These are phyloP conservation scores for Aspergillus cejpii DNA, from an alignment of 2,329 filamentous ascomycete species.

Conservation along the genomic window DNA sequence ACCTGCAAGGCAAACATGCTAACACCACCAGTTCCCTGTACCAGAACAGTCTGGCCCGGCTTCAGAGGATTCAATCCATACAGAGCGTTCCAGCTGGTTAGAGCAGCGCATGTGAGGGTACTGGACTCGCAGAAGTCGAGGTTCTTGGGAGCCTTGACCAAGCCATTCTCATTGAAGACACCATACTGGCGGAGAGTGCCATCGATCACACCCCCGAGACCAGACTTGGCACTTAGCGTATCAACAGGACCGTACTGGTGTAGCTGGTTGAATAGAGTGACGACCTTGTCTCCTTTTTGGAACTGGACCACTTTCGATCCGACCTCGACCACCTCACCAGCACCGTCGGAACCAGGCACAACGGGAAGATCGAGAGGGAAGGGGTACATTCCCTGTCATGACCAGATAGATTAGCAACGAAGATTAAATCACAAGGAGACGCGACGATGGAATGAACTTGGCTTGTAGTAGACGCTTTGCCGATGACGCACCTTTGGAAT, in stretches of 20 bases:
- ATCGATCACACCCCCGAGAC: conserved; percentile 62
- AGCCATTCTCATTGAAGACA: conserved; percentile 60
- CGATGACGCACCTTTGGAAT: conserved; percentile 40
- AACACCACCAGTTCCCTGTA: conserved; percentile 57
- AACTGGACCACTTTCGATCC: conserved; percentile 53
- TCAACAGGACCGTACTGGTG: conserved; percentile 48
- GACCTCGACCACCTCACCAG: conserved; percentile 46
- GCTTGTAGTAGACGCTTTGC: not conserved
- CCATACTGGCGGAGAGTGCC: conserved; percentile 63
- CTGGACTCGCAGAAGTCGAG: conserved; percentile 50
- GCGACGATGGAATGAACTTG: too few species aligned
- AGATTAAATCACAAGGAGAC: not conserved
- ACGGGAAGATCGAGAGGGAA: conserved; percentile 29
- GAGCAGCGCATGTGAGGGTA: conserved; percentile 54
- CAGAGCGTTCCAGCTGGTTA: conserved; percentile 62
- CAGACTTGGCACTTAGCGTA: conserved; percentile 41
- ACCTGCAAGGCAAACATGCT: conserved; percentile 52
- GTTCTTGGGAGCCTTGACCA: conserved; percentile 57
- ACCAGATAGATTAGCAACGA: conserved; percentile 1
- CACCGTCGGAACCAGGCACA: conserved; percentile 33
- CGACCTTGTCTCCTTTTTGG: conserved; percentile 53
- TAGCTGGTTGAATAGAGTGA: conserved; percentile 53
- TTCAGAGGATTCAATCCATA: conserved; percentile 51
- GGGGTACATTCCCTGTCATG: conserved; percentile 28
- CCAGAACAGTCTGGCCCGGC: conserved; percentile 52